A percentile compares a stretch with the other conserved stretches of the same genome.
These are phyloP conservation scores for Fragilaria crotonensis DNA, from an alignment of 108 stramenopile genomes.

Conservation along the genomic window DNA sequence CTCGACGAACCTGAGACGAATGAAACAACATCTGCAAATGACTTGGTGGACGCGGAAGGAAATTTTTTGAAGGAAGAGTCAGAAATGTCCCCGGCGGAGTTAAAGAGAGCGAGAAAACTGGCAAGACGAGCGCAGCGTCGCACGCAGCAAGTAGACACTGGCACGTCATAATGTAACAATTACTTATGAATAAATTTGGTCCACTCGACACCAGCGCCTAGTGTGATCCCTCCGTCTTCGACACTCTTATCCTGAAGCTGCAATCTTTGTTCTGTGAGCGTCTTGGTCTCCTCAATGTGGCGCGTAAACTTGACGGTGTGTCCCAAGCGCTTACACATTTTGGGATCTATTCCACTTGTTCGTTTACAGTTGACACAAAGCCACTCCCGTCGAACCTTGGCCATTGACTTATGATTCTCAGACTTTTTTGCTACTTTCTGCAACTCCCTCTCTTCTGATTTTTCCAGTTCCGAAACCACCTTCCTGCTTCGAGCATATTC, in stretches of 20 bases:
- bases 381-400: slow-evolving; percentile 35
- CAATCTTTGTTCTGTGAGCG: slow-evolving; percentile 33
- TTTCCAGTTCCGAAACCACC: slow-evolving; percentile 53
- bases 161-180: background rate
- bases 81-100: slow-evolving; percentile 45
- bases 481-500: slow-evolving; percentile 56
- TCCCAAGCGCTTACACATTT: slow-evolving; percentile 16
- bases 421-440: slow-evolving; percentile 15
- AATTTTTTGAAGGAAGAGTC: slow-evolving; percentile 9
- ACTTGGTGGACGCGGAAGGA: background rate
- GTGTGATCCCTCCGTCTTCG: slow-evolving; percentile 54
- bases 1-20: background rate
- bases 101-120: slow-evolving; percentile 73
- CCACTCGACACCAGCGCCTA: slow-evolving; percentile 77
- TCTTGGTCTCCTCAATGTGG: slow-evolving; percentile 24
- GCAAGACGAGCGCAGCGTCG: slow-evolving; percentile 17
- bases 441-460: slow-evolving; percentile 24
- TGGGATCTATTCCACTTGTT: slow-evolving; percentile 22
- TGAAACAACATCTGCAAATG: background rate
- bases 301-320: slow-evolving; percentile 45
- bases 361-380: slow-evolving; percentile 43
- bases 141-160: slow-evolving; percentile 3
- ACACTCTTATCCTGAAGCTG: slow-evolving; percentile 35
- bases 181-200: slow-evolving; percentile 9
- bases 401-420: slow-evolving; percentile 9